Evolutionary conservation across 768 basidiomycete species (phyloP), one percentile per base, ranked within the genome.

Genomic region (Tubosaeta sp.): DNA sequence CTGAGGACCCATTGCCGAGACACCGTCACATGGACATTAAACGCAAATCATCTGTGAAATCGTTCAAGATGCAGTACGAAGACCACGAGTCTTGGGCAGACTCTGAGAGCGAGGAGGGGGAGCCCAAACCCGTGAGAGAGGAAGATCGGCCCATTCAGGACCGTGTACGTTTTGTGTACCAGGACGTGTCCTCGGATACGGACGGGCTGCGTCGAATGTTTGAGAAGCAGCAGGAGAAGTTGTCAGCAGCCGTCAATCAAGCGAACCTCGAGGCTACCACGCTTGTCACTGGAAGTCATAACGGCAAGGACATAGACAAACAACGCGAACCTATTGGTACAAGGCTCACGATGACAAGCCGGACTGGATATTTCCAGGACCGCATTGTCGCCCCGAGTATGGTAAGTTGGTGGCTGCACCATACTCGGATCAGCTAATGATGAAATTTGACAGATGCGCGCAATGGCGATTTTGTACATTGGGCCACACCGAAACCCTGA

Each of bases 381-480:
- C 76, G 92, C 47, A 88, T 97, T 62, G 83, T 99, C 54, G 86
- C 94, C 4, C 95, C 97, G 0, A 90, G 88, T 63, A 97, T 99
- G 95, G 95, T 95, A 66, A 63, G 90, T 72, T 16, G 27, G 13
- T 22, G 35, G 37, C 45, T 45, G 29, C 48, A 55, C 34, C 12
- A n/a, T 42, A 43, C 48, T 37, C 51, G 33, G 48, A 51, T 52
- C 47, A 48, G 48, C 42, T 26, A 26, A 48, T 16, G 33, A 65
- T n/a, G 39, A 26, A n/a, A 50, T n/a, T 14, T n/a, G 33, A 51
- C 41, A 98, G 95, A 97, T 97, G 92, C 90, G 97, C 33, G 95
- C 95, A 0, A 99, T 99, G 97, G 95, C 95, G 4, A 95, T 97
- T 64, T 73, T 95, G 57, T 97, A 97, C 72, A 88, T 99, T 53